Evolutionary conservation across 768 basidiomycete species (phyloP), one percentile per base, ranked within the genome.

Genomic region (Dictyophora rubrovolvata): DNA sequence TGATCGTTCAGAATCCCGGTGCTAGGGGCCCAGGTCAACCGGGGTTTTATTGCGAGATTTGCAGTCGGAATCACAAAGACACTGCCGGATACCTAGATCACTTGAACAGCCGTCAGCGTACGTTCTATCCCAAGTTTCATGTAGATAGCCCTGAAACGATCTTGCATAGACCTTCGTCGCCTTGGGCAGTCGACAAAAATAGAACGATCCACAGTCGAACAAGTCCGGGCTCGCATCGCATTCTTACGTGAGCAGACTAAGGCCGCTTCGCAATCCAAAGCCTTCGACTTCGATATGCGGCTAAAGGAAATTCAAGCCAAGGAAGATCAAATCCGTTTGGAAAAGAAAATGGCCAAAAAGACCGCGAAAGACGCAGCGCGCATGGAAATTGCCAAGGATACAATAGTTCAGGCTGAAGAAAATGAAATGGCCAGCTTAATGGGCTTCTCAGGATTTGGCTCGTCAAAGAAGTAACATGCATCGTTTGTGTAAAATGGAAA

Each of bases 181-280:
- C 66, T 98, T n/a, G 96, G 96, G n/a, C 96, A 98, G 74, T 92
- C 92, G 1, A 99, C 95, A 18, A 86, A 86, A 56, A 77, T 96
- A 56, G 86, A 85, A 66, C 82, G 93, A 17, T 97, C 96, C 1
- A 94, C 94, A 0, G 73, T 98, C 17, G 85, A 85, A 63, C 92
- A 99, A 73, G 96, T 99, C 55, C 89, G 92, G 49, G 85, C 85
- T 5, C 85, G 89, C 61, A 98, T 99, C 71, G 89, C 90, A 0
- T 74, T 80, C 37, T 75, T 99, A 33, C 85, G 95, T 14, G 93
- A 90, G 70, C 86, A 85, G 70, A 94, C 94, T 1, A 87, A 85
- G 62, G 85, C 88, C 47, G 85, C 85, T 8, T 83, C 92, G 0
- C 76, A 80, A 23, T 86, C 90, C 0, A 96, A 96, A 68, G 82